Evolutionary conservation across 225 moss, liverwort and hornwort genomes (phyloP).

Genomic region (Anthoceros angustus): DNA sequence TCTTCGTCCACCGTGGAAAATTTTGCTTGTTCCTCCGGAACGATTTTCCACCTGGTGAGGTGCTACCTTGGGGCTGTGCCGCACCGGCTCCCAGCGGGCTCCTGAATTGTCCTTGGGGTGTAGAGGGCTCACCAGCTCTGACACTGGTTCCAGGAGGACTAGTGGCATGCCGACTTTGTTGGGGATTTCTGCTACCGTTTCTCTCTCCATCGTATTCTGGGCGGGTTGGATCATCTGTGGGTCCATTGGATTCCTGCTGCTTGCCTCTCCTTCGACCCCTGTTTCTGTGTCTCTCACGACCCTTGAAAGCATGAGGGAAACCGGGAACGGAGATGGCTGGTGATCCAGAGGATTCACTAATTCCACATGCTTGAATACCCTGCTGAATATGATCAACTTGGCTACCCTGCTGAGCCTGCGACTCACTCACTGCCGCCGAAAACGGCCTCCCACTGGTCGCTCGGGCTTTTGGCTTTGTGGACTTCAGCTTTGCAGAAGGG

Average conservation of each 20-base stretch:
- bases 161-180: neutral
- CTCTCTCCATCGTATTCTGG: neutral
- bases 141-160: neutral
- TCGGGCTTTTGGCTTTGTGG: neutral
- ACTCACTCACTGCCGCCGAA: neutral
- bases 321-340: neutral
- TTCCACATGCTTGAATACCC: neutral
- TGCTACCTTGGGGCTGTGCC: neutral
- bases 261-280: conserved; percentile 3
- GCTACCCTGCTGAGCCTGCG: neutral
- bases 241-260: neutral
- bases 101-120: neutral
- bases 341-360: neutral
- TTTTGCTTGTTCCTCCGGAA: conserved; percentile 1
- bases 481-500: neutral
- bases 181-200: neutral
- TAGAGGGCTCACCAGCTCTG: neutral
- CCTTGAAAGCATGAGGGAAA: neutral
- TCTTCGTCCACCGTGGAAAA: conserved; percentile 1
- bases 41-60: neutral
- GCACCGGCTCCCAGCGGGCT: neutral
- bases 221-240: neutral
- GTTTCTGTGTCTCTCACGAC: conserved; percentile 3
- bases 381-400: neutral
- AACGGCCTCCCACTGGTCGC: neutral